Evolutionary conservation across 768 basidiomycete species (phyloP), one percentile per base, ranked within the genome.

Genomic region (Pleurotus tuoliensis): DNA sequence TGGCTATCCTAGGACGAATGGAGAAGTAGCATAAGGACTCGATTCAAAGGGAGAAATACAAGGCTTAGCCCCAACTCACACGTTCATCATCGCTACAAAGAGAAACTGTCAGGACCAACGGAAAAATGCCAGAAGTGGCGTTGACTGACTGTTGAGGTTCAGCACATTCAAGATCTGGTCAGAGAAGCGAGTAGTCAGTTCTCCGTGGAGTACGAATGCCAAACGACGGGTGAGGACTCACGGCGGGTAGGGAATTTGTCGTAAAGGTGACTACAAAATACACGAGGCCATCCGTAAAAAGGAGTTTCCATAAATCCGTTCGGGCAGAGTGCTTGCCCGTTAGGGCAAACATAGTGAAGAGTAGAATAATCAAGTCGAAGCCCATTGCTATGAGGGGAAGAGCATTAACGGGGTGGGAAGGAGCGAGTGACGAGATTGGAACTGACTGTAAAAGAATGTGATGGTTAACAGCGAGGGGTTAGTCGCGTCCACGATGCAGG

Each of bases 281-380:
- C 5, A 87, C 80, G 45, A 90, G 71, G 16, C 88, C 88, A 62
- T 89, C 87, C n/a, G 80, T 76, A 70, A 88, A 87, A 50, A 90
- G 79, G 47, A 90, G 68, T 61, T 79, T 76, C 78, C 86, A 87
- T n/a, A 90, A 74, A 58, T 77, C 82, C 3, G 82, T 84, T 46
- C 80, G 74, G 4, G 76, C 72, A 16, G 82, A 79, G 61, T 80
- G 81, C 40, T 77, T 74, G 58, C 73, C 73, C 45, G 78, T 71
- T 25, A 88, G 73, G 1, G 82, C 80, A 22, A 81, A 59, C 9
- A 80, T 73, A 1, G 84, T 86, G 59, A 83, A 78, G 11, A 76
- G 61, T 20, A 87, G 71, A 58, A 88, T 84, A 39, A 79, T 68
- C 27, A 86, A 75, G 62, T 88, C 86, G 61, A 88, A 88, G 25